Percentiles rank a stretch among this genome's conserved stretches.
Conservation (phyloP, 768 basidiomycete genomes). For the Peribolospora baueri region DNA sequence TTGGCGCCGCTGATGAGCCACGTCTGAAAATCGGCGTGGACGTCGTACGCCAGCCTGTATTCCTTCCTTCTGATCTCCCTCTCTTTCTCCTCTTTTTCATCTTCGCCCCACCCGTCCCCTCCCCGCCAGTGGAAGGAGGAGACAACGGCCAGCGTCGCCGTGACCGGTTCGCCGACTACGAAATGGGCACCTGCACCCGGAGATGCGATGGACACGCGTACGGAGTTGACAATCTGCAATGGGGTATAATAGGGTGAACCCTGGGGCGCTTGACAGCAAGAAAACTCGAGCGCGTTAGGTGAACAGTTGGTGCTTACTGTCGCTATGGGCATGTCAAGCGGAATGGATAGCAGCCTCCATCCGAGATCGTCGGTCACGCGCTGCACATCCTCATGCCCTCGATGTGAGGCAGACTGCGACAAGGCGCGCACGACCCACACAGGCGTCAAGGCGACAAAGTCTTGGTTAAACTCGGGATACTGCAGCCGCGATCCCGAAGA, state of each 20-base stretch:
- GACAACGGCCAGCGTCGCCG: slow-evolving; percentile 36
- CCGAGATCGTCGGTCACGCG: too few species aligned
- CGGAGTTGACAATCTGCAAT: not conserved
- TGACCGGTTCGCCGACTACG: slow-evolving; percentile 74
- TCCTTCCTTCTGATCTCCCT: slow-evolving; percentile 13
- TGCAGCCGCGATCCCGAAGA: too few species aligned
- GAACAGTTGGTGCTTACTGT: not conserved
- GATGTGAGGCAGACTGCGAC: too few species aligned
- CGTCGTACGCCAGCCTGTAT: slow-evolving; percentile 32
- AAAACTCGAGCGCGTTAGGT: too few species aligned
- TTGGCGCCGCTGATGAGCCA: slow-evolving; percentile 81
- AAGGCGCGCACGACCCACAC: too few species aligned
- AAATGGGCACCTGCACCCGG: not conserved
- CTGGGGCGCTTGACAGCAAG: too few species aligned
- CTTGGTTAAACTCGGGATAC: too few species aligned
- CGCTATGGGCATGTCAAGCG: not conserved
- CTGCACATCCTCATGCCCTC: too few species aligned
- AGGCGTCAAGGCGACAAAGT: too few species aligned
- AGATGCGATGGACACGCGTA: not conserved
- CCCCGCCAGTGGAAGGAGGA: slow-evolving; percentile 52
- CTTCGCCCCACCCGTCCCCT: too few species aligned
- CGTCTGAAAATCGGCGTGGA: slow-evolving; percentile 44
- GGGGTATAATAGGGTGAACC: not conserved
- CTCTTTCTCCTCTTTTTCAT: too few species aligned
- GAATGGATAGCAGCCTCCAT: not conserved